Percentiles rank a stretch among this genome's conserved stretches.
Evolutionary conservation across 1,139 yeast genomes (phyloP).

Genomic region (Martiniozyma asiatica): DNA sequence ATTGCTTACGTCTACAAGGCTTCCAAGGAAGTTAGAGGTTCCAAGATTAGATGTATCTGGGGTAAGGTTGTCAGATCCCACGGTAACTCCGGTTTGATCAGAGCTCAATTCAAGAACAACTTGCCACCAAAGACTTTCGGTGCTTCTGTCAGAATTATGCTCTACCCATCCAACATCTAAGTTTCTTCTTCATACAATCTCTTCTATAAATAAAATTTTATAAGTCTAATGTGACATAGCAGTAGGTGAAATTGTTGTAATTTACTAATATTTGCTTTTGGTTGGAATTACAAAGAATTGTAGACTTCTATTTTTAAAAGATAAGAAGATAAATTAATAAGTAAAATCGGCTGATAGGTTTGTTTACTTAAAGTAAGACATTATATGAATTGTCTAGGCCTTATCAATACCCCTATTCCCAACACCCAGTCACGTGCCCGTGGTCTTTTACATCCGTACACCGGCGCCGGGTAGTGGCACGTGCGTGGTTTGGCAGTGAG

Average conservation of each 20-base stretch:
- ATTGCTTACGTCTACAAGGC: conserved; percentile 99
- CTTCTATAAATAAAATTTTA: conserved; percentile 13
- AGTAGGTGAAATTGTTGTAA: conserved; percentile 4
- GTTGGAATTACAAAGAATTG: too few relatives aligned
- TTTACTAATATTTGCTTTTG: conserved; percentile 3
- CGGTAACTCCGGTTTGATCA: conserved; percentile 97
- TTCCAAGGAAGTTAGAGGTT: conserved; percentile 93
- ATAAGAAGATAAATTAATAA: too few relatives aligned
- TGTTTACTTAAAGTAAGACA: too few relatives aligned
- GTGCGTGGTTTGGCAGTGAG: too few relatives aligned
- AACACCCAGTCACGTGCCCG: conserved; percentile 3
- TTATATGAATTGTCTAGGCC: too few relatives aligned
- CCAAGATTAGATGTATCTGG: conserved; percentile 99
- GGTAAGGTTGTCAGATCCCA: conserved; percentile 97
- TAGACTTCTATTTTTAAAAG: too few relatives aligned
- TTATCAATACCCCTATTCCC: too few relatives aligned
- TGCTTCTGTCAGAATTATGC: conserved; percentile 99
- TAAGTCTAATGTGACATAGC: conserved; percentile 11
- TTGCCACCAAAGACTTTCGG: conserved; percentile 99
- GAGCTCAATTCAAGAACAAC: conserved; percentile 98
- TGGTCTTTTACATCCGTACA: not conserved
- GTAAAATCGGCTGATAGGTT: too few relatives aligned
- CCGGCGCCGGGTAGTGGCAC: conserved; percentile 2
- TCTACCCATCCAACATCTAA: conserved; percentile 99
- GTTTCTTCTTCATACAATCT: conserved; percentile 10